A percentile compares a stretch with the other conserved stretches of the same genome.
Conservation (phyloP, 306 rosid species). For the Acacia crassicarpa region DNA sequence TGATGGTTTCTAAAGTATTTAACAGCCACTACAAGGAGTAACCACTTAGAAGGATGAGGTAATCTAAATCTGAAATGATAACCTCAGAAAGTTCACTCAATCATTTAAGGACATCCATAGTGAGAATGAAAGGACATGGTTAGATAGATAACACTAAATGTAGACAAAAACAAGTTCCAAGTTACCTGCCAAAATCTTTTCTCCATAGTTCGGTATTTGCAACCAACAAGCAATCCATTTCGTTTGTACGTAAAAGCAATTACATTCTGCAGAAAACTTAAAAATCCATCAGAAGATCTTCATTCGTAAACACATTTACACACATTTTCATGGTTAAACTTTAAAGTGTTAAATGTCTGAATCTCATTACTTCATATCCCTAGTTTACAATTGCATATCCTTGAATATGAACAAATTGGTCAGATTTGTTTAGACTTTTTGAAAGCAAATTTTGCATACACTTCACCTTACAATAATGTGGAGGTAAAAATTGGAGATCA, state of each 20-base stretch:
- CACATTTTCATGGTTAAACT: background rate
- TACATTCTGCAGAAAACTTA: conserved; percentile 46
- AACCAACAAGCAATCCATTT: conserved; percentile 74
- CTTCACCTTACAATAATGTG: background rate
- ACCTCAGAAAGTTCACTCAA: background rate
- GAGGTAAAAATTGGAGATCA: background rate
- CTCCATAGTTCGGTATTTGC: conserved; percentile 72
- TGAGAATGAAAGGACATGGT: background rate
- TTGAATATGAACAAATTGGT: background rate
- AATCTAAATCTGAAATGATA: background rate
- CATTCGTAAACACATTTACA: background rate
- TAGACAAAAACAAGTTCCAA: background rate
- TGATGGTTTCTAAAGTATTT: background rate
- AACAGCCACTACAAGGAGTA: background rate
- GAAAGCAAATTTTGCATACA: background rate
- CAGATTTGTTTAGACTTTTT: background rate
- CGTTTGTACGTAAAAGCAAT: conserved; percentile 82
- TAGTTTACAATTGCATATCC: background rate
- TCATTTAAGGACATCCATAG: background rate
- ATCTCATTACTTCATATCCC: conserved; percentile 1
- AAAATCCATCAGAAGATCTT: conserved; percentile 18
- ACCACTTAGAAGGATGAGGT: background rate
- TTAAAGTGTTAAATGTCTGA: background rate
- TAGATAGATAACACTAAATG: background rate
- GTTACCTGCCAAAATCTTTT: conserved; percentile 92